A percentile compares a stretch with the other conserved stretches of the same genome.
Evolutionary conservation across 371 early-diverging fungal species (phyloP).

Genomic region (Syncephalastrum contaminatum): DNA sequence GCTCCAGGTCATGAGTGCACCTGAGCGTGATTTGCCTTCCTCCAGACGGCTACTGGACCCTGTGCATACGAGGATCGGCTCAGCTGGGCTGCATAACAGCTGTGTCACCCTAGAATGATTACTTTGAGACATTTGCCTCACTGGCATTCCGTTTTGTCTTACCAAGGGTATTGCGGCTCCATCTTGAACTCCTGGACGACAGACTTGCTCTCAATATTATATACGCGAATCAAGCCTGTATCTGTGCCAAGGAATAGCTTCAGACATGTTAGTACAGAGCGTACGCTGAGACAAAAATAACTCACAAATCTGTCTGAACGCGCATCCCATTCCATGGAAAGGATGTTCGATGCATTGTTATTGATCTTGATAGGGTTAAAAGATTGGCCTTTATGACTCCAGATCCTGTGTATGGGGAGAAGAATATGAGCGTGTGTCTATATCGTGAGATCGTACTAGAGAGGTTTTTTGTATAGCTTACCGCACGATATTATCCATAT

Average conservation of each 20-base stretch:
- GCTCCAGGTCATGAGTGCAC: conserved; percentile 57
- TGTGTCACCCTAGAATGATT: conserved; percentile 45
- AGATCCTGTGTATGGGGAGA: conserved; percentile 27
- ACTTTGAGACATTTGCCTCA: neutral
- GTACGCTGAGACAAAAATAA: neutral
- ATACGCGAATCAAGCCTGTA: conserved; percentile 52
- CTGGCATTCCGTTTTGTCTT: neutral
- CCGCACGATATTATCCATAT: conserved; percentile 65
- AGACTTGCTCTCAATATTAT: conserved; percentile 57
- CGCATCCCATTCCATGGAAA: conserved; percentile 65
- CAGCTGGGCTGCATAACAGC: conserved; percentile 59
- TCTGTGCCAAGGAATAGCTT: conserved; percentile 63
- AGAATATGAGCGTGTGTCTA: neutral
- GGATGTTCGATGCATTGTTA: conserved; percentile 45
- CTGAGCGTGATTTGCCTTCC: conserved; percentile 22
- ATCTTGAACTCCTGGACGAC: conserved; percentile 61
- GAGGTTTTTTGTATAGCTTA: conserved; percentile 15
- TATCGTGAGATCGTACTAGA: neutral
- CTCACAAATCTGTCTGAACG: conserved; percentile 53
- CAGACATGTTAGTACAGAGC: neutral
- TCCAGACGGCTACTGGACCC: conserved; percentile 35
- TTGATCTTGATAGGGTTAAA: conserved; percentile 52
- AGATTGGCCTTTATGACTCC: conserved; percentile 51
- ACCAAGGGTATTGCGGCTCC: conserved; percentile 55
- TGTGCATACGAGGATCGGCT: conserved; percentile 55